These are phyloP conservation scores for Aquilaria malaccensis DNA, from an alignment of 345 rosid species.

Conservation along the genomic window DNA sequence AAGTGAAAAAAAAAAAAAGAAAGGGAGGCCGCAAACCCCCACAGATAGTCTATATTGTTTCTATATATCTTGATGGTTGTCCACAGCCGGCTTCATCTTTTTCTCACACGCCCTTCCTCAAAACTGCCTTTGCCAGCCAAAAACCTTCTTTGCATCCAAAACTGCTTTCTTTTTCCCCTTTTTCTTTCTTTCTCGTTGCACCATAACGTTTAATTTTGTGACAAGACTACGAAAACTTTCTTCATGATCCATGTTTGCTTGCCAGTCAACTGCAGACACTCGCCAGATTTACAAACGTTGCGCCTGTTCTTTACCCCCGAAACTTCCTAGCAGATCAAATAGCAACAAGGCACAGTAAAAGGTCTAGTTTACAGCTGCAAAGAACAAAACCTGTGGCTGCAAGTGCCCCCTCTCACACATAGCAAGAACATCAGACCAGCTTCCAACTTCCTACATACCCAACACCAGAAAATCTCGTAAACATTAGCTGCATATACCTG, in stretches of 20 bases:
- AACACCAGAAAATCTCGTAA: slow-evolving; percentile 11
- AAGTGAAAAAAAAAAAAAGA: slow-evolving; percentile 3
- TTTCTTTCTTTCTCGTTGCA: not conserved
- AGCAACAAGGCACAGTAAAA: slow-evolving; percentile 15
- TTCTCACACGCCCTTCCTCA: slow-evolving; percentile 13
- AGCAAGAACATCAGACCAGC: slow-evolving; percentile 75
- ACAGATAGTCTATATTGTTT: slow-evolving; percentile 2
- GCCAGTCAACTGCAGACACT: slow-evolving; percentile 14
- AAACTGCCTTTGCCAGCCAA: slow-evolving; percentile 20
- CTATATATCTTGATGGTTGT: slow-evolving; percentile 13
- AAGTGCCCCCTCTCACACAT: slow-evolving; percentile 85
- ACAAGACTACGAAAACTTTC: slow-evolving; percentile 13
- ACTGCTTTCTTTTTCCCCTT: slow-evolving; percentile 2
- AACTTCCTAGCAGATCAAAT: slow-evolving; percentile 18
- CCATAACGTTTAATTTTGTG: not conserved
- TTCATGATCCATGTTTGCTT: slow-evolving; percentile 17
- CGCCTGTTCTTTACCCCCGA: slow-evolving; percentile 4
- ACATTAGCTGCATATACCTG: not conserved
- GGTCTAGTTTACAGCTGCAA: slow-evolving; percentile 54
- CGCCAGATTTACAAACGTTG: slow-evolving; percentile 16
- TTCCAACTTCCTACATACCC: slow-evolving; percentile 63
- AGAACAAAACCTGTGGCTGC: slow-evolving; percentile 97
- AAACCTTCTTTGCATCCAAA: slow-evolving; percentile 16
- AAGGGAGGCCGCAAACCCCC: slow-evolving; percentile 11
- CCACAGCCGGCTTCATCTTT: slow-evolving; percentile 15